Conservation (phyloP, 768 basidiomycete species). For the Termitomyces sp. region DNA sequence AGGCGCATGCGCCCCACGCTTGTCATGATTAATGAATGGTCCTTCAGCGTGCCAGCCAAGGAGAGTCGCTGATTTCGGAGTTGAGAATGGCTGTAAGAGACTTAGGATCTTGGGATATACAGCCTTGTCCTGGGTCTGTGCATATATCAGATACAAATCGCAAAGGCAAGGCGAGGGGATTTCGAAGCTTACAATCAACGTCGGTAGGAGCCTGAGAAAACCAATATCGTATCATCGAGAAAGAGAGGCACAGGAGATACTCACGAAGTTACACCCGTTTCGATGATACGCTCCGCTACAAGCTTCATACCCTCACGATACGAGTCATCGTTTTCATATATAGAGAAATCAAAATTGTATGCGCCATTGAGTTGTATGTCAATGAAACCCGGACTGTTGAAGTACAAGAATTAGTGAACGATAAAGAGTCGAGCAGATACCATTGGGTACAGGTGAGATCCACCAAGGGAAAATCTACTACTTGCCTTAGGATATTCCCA, state of each 20-base stretch:
- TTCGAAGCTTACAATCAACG: slow-evolving; percentile 56
- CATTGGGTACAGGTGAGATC: neutral
- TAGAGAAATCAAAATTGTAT: slow-evolving; percentile 83
- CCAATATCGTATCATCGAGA: slow-evolving; percentile 14
- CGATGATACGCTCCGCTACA: slow-evolving; percentile 72
- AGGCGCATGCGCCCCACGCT: slow-evolving; percentile 79
- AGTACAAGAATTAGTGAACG: neutral
- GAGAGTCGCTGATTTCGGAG: slow-evolving; percentile 59
- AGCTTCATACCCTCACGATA: slow-evolving; percentile 65
- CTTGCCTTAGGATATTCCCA: slow-evolving; percentile 71
- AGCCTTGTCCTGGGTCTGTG: slow-evolving; percentile 72
- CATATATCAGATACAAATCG: neutral
- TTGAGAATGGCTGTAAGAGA: slow-evolving; percentile 63
- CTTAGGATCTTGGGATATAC: slow-evolving; percentile 66
- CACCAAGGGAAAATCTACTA: neutral
- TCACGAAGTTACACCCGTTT: slow-evolving; percentile 87
- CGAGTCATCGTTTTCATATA: slow-evolving; percentile 65
- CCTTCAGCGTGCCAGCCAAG: slow-evolving; percentile 93
- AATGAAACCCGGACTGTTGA: slow-evolving; percentile 69
- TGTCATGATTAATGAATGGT: slow-evolving; percentile 78
- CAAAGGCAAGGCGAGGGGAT: neutral
- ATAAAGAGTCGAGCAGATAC: neutral
- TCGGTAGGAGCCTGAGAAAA: slow-evolving; percentile 48
- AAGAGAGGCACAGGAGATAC: slow-evolving; percentile 22
- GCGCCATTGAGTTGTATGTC: slow-evolving; percentile 91